Conservation (phyloP, 768 basidiomycete species). For the Lyophyllum decastes region DNA sequence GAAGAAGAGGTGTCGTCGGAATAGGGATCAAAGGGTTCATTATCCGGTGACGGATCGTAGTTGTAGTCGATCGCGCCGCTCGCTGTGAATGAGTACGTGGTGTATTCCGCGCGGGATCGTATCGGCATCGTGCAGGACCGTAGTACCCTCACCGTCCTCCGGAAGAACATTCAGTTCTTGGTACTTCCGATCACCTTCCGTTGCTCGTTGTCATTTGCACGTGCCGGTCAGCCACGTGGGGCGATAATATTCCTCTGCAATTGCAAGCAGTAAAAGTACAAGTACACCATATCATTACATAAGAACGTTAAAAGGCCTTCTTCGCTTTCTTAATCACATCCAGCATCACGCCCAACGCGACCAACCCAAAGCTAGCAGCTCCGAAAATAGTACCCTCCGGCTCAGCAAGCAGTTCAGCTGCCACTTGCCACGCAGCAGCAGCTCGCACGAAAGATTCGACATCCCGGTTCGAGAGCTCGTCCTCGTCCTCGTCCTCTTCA, state of each 20-base stretch:
- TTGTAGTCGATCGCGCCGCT: constrained; percentile 25
- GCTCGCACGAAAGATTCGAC: constrained; percentile 35
- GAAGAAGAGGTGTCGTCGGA: constrained; percentile 9
- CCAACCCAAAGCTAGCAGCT: constrained; percentile 44
- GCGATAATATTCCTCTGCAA: too few relatives aligned
- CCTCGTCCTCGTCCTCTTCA: neutral
- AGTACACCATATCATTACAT: too few relatives aligned
- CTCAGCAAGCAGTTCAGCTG: constrained; percentile 29
- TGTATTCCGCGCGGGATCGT: constrained; percentile 7
- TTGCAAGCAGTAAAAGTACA: too few relatives aligned
- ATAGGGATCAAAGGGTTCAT: constrained; percentile 23
- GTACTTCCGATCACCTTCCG: too few relatives aligned
- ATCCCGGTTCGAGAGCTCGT: constrained; percentile 23
- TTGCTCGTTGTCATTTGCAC: too few relatives aligned
- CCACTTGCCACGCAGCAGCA: constrained; percentile 46
- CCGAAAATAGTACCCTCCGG: constrained; percentile 33
- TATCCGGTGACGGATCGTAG: constrained; percentile 23
- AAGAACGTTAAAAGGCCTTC: neutral
- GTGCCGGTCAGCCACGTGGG: too few relatives aligned
- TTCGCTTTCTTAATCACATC: constrained; percentile 35
- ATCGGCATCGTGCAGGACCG: neutral
- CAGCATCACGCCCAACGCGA: constrained; percentile 44
- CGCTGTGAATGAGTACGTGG: constrained; percentile 12
- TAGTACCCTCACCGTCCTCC: too few relatives aligned
- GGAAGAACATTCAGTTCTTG: too few relatives aligned